Percentiles rank a stretch among this genome's conserved stretches.
These are phyloP conservation scores for Xenoacremonium recifei DNA, from an alignment of 2,329 filamentous ascomycete species.

Conservation along the genomic window DNA sequence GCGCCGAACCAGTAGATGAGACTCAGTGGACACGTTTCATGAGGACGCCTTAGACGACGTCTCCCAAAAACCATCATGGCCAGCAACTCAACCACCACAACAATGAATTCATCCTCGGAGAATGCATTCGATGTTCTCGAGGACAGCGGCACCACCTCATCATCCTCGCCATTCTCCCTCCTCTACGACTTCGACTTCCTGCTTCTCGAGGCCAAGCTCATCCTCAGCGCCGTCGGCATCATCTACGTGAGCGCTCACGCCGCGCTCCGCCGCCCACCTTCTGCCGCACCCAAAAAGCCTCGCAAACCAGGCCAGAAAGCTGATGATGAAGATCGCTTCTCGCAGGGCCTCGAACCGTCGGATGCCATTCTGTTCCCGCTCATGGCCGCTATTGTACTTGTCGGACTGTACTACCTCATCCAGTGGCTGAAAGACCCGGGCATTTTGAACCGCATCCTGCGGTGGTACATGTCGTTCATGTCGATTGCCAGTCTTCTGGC, in stretches of 20 bases:
- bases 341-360: slow-evolving; percentile 56
- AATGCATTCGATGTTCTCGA: too few relatives aligned
- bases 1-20: too few relatives aligned
- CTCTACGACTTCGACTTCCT: slow-evolving; percentile 41
- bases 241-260: slow-evolving; percentile 85
- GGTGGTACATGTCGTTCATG: slow-evolving; percentile 78
- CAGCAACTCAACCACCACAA: too few relatives aligned
- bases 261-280: slow-evolving; percentile 79
- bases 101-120: too few relatives aligned
- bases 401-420: slow-evolving; percentile 81
- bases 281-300: slow-evolving; percentile 62
- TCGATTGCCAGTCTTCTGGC: slow-evolving; percentile 75
- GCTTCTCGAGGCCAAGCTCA: slow-evolving; percentile 45
- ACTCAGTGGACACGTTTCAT: too few relatives aligned
- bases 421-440: slow-evolving; percentile 82
- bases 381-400: slow-evolving; percentile 69
- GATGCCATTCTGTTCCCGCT: slow-evolving; percentile 87
- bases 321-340: slow-evolving; percentile 51
- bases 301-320: slow-evolving; percentile 41
- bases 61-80: too few relatives aligned
- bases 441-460: slow-evolving; percentile 78
- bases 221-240: slow-evolving; percentile 70
- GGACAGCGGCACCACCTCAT: too few relatives aligned
- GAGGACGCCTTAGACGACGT: too few relatives aligned
- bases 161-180: too few relatives aligned